Conservation (phyloP, 768 basidiomycete genomes). For the Leccinellum luteum region DNA sequence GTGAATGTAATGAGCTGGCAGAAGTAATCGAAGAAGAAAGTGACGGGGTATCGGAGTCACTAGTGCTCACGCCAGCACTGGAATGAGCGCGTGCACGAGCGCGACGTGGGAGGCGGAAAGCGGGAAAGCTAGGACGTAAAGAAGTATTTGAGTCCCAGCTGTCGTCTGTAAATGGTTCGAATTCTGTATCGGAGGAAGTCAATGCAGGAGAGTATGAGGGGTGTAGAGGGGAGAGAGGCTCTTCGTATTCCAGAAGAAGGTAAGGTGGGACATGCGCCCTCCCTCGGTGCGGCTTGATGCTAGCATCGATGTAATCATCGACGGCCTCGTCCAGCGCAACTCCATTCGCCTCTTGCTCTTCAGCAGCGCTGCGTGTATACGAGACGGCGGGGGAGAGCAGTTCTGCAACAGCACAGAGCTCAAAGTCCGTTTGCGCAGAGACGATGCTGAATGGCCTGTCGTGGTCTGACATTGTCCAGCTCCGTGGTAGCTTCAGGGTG, state of each 20-base stretch:
- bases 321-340: slow-evolving; percentile 26
- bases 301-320: slow-evolving; percentile 31
- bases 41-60: slow-evolving; percentile 49
- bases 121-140: slow-evolving; percentile 15
- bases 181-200: slow-evolving; percentile 36
- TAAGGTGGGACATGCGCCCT: slow-evolving; percentile 14
- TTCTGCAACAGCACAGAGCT: slow-evolving; percentile 51
- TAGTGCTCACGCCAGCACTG: slow-evolving; percentile 28
- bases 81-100: slow-evolving; percentile 26
- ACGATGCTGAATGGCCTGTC: slow-evolving; percentile 40
- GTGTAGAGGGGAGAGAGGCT: slow-evolving; percentile 28
- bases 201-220: slow-evolving; percentile 16
- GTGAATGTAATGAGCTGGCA: slow-evolving; percentile 36
- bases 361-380: slow-evolving; percentile 20
- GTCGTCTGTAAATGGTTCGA: slow-evolving; percentile 31
- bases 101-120: slow-evolving; percentile 36
- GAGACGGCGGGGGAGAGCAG: slow-evolving; percentile 39
- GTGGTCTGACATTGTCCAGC: slow-evolving; percentile 26
- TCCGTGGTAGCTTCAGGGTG: slow-evolving; percentile 22
- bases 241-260: slow-evolving; percentile 33
- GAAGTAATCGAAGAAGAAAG: slow-evolving; percentile 42
- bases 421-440: slow-evolving; percentile 47
- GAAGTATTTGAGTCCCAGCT: slow-evolving; percentile 24
- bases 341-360: slow-evolving; percentile 24
- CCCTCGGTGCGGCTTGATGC: slow-evolving; percentile 13